Evolutionary conservation across 805 yeast species (phyloP).

Genomic region (Kuraishia piskuri): DNA sequence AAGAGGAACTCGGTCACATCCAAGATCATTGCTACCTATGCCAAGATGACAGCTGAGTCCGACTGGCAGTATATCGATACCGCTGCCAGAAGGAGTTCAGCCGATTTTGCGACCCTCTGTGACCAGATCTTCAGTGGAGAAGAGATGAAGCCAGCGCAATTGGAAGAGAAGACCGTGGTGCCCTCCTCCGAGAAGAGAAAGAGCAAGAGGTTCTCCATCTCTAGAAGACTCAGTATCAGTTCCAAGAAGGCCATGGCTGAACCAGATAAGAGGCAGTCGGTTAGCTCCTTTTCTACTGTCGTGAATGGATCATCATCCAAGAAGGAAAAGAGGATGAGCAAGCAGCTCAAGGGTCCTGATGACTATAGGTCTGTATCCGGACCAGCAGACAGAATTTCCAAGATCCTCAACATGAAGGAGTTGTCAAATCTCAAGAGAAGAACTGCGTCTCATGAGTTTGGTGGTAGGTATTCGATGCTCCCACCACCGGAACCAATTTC

Average conservation of each 20-base stretch:
- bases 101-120: conserved; percentile 70
- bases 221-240: conserved; percentile 27
- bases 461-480: conserved; percentile 10
- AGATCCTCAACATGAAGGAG: conserved; percentile 36
- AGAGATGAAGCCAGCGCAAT: conserved; percentile 47
- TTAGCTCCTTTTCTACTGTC: neutral
- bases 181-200: conserved; percentile 29
- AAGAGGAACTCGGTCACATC: conserved; percentile 69
- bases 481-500: conserved; percentile 50
- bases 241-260: conserved; percentile 21
- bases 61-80: conserved; percentile 66
- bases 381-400: conserved; percentile 24
- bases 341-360: neutral
- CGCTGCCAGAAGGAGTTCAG: conserved; percentile 68
- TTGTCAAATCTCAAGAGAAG: conserved; percentile 35
- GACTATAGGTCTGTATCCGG: conserved; percentile 16
- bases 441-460: conserved; percentile 32
- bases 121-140: conserved; percentile 73
- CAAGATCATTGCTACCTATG: conserved; percentile 63
- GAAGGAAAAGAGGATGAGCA: conserved; percentile 7
- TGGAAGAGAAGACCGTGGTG: conserved; percentile 35
- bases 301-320: conserved; percentile 19
- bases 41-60: conserved; percentile 54
- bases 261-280: neutral
- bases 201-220: conserved; percentile 30